Base-by-base conservation (phyloP, 2,329 filamentous ascomycete species). In the Simplicillium aogashimaense region DNA sequence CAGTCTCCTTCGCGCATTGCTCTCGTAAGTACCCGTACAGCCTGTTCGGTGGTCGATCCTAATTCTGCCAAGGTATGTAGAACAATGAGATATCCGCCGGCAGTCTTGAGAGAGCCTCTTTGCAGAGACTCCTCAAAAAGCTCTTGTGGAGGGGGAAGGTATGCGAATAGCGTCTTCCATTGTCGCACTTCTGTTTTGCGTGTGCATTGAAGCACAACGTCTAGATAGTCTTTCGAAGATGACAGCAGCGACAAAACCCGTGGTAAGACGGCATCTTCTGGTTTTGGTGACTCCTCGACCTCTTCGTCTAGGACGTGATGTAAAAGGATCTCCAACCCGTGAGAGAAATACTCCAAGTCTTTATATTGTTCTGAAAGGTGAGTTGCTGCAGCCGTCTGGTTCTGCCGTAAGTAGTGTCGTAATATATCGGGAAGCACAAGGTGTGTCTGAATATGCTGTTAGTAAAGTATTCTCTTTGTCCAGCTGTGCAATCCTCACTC, bases 151-250 rank as follows among this genome's bases (percentile, higher is more conserved):
- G 90, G 86, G 1, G 92, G 92, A 1, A 98, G 71, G 53, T 95
- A 88, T 4, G 81, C 79, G 59, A 98, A 98, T 1, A 98, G 70
- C 1, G 92, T 95, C 44, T 84, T 81, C 92, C 92, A 98, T 41
- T 87, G 94, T 31, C 90, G 80, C 7, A 95, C 80, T 56, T 98
- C 92, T 0, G 92, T 98, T 63, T 98, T 98, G 40, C 92, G 83
- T 2, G 92, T 95, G 63, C 92, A 98, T 62, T 94, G 92, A 15
- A 98, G 83, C 17, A 98, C 82, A 43, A 97, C 92, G 53, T 97
- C 90, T 13, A 97, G 78, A 54, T 95, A 98, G 43, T 87, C 78
- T 41, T 81, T 82, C 59, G 87, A 84, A 1, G 81, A 86, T 1
- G 83, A 84, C 42, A 81, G 57, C 8, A 81, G 67, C 1, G 76